Conservation (phyloP, 805 yeast species). For the Scheffersomyces stipitis region DNA sequence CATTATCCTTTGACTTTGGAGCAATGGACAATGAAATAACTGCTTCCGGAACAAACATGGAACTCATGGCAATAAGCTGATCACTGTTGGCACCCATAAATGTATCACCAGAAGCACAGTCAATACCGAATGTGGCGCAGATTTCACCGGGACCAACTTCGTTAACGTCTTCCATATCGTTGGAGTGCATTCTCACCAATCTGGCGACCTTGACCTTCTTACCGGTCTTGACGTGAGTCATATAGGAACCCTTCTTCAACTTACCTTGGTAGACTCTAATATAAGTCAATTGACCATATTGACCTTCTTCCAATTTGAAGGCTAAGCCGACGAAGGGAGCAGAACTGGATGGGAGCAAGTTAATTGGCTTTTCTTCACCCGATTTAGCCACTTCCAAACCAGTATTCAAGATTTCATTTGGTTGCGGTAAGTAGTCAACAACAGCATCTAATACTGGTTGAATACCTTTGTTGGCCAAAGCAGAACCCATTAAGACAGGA, state of each 20-base stretch:
- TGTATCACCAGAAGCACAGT: constrained; percentile 98
- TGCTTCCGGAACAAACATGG: constrained; percentile 99
- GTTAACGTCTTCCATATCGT: constrained; percentile 97
- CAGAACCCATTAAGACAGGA: constrained; percentile 99
- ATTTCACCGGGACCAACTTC: constrained; percentile 98
- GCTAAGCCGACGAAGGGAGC: constrained; percentile 95
- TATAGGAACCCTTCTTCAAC: constrained; percentile 84
- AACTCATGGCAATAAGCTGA: constrained; percentile 83
- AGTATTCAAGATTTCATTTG: constrained; percentile 86
- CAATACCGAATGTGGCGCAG: constrained; percentile 98
- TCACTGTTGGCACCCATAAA: constrained; percentile 75
- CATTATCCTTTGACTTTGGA: constrained; percentile 84
- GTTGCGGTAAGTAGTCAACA: constrained; percentile 93
- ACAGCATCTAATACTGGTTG: constrained; percentile 96
- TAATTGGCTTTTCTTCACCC: constrained; percentile 63
- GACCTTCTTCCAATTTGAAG: constrained; percentile 98
- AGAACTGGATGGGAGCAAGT: constrained; percentile 66
- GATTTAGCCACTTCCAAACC: constrained; percentile 73
- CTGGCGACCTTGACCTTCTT: constrained; percentile 87
- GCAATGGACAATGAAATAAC: constrained; percentile 90
- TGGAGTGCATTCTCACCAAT: constrained; percentile 97
- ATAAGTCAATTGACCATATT: constrained; percentile 96
- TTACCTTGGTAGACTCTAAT: constrained; percentile 96
- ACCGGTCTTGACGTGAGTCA: constrained; percentile 87
- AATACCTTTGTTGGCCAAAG: constrained; percentile 92